Percentiles rank a stretch among this genome's conserved stretches.
Conservation (phyloP, 2,329 filamentous ascomycete species). For the Fusarium scirpi region DNA sequence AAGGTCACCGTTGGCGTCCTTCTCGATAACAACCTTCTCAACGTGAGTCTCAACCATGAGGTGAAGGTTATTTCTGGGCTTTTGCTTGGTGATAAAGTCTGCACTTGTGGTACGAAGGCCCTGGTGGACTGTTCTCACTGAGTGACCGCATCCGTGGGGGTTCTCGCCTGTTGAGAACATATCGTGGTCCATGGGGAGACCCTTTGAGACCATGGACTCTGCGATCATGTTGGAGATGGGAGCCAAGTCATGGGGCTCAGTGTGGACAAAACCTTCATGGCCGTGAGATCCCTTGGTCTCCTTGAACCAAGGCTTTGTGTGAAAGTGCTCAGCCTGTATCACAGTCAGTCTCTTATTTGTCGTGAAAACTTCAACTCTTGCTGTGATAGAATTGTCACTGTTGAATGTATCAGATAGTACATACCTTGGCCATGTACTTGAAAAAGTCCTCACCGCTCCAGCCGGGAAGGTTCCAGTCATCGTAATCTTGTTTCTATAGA, state of each 20-base stretch:
- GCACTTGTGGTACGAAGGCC: constrained; percentile 65
- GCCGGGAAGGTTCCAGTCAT: constrained; percentile 67
- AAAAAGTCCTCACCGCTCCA: constrained; percentile 70
- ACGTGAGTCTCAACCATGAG: constrained; percentile 63
- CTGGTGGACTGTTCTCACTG: constrained; percentile 63
- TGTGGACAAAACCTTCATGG: constrained; percentile 63
- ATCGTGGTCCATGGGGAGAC: constrained; percentile 66
- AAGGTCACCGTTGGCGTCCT: constrained; percentile 49
- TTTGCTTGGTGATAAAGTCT: constrained; percentile 61
- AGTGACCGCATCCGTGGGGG: constrained; percentile 68
- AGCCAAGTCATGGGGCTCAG: constrained; percentile 68
- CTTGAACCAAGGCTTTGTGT: constrained; percentile 68
- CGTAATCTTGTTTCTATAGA: constrained; percentile 57
- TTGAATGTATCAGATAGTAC: neutral
- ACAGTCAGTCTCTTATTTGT: neutral
- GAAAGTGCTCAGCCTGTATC: constrained; percentile 65
- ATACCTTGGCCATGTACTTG: constrained; percentile 66
- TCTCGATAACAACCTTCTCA: constrained; percentile 63
- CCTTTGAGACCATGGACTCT: constrained; percentile 66
- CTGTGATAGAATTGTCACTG: neutral
- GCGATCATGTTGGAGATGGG: constrained; percentile 68
- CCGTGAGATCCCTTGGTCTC: constrained; percentile 62
- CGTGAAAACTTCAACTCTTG: neutral
- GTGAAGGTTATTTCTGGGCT: constrained; percentile 57
- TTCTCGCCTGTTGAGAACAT: constrained; percentile 67